phyloP scores from a whole-genome alignment of 768 basidiomycete species.

The Ramaria sp. region DNA sequence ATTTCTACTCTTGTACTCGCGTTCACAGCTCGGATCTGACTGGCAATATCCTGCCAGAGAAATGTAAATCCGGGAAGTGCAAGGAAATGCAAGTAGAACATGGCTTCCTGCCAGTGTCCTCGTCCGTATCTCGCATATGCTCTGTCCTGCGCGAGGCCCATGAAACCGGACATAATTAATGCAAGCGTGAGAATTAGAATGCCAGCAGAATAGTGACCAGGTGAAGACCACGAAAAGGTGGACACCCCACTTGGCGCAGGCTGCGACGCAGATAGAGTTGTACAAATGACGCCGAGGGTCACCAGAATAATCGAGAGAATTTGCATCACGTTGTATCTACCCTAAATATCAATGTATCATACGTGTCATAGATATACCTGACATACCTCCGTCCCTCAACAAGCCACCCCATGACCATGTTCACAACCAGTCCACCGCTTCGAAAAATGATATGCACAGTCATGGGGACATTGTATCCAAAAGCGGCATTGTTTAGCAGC shows the following conservation, averaged over 20 bases:
- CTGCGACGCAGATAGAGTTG: slow-evolving; percentile 66
- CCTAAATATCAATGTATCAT: slow-evolving; percentile 6
- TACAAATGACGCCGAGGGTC: slow-evolving; percentile 65
- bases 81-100: slow-evolving; percentile 86
- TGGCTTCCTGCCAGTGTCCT: slow-evolving; percentile 69
- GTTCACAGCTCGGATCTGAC: slow-evolving; percentile 34
- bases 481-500: slow-evolving; percentile 83
- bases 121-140: slow-evolving; percentile 46
- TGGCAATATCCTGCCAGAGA: slow-evolving; percentile 38
- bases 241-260: slow-evolving; percentile 4
- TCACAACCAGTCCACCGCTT: slow-evolving; percentile 77
- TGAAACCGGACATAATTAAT: slow-evolving; percentile 66
- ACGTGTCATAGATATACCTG: neutral
- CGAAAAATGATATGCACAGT: slow-evolving; percentile 90
- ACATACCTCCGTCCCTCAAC: slow-evolving; percentile 52
- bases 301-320: slow-evolving; percentile 70
- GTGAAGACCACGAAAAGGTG: slow-evolving; percentile 13
- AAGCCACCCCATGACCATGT: slow-evolving; percentile 70
- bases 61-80: slow-evolving; percentile 68
- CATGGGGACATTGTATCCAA: slow-evolving; percentile 81
- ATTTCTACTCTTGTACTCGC: slow-evolving; percentile 24
- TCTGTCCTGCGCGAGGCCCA: slow-evolving; percentile 80
- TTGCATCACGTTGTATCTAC: slow-evolving; percentile 53
- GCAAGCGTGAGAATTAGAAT: slow-evolving; percentile 66
- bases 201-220: slow-evolving; percentile 50